A percentile compares a stretch with the other conserved stretches of the same genome.
phyloP scores from a whole-genome alignment of 257 asterid species.

The Gentiana dahurica region DNA sequence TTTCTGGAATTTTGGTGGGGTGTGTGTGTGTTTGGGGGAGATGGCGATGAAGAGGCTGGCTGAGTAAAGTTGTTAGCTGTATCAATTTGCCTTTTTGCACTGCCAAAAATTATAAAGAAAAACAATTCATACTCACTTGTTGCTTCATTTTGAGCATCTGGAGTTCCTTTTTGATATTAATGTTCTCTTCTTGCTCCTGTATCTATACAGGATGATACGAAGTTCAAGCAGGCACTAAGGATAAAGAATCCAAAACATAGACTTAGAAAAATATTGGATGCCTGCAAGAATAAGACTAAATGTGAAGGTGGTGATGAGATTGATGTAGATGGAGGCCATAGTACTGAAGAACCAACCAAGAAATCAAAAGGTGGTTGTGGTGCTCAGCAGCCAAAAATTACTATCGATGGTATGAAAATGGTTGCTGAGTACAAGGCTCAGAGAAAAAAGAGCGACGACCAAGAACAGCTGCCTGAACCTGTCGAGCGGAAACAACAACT shows the following conservation, averaged over 20 bases:
- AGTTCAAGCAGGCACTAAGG: slow-evolving; percentile 79
- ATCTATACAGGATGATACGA: slow-evolving; percentile 57
- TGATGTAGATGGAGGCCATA: slow-evolving; percentile 51
- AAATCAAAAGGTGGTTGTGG: slow-evolving; percentile 94
- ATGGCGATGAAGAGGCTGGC: too few relatives aligned
- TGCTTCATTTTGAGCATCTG: too few relatives aligned
- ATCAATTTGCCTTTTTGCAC: too few relatives aligned
- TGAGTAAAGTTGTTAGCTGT: too few relatives aligned
- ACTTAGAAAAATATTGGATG: slow-evolving; percentile 68
- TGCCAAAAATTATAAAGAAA: too few relatives aligned
- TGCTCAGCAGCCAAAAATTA: slow-evolving; percentile 89
- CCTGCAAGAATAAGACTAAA: slow-evolving; percentile 74
- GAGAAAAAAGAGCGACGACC: slow-evolving; percentile 82
- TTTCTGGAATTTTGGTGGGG: too few relatives aligned
- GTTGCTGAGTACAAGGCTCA: slow-evolving; percentile 77
- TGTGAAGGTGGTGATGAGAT: slow-evolving; percentile 97
- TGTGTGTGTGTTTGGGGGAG: too few relatives aligned
- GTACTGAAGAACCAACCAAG: slow-evolving; percentile 67
- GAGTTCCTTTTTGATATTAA: too few relatives aligned
- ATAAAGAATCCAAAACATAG: slow-evolving; percentile 78
- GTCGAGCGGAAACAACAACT: slow-evolving; percentile 84
- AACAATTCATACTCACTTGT: too few relatives aligned
- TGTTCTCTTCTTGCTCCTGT: not conserved
- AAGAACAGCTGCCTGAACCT: slow-evolving; percentile 92
- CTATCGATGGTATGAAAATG: slow-evolving; percentile 98